Evolutionary conservation across 2,329 filamentous ascomycete genomes (phyloP), one percentile per base, ranked within the genome.

Genomic region (Nectriaceae sp.): DNA sequence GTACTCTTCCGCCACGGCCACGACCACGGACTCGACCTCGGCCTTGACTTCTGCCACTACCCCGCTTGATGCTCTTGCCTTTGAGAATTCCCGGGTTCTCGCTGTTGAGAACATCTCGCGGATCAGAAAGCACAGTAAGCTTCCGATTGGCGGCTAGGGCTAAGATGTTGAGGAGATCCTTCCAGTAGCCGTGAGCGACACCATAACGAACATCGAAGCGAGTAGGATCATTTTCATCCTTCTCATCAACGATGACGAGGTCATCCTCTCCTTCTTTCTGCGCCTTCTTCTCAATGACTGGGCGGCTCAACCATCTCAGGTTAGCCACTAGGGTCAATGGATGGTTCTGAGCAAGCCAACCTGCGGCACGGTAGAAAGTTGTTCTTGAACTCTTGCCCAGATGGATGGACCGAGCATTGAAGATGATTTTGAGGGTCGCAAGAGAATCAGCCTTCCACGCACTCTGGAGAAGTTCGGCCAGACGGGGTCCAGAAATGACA

Each of bases 121-220:
- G 74, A 21, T 77, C 55, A 2, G 67, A 66, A 11, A 72, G 58
- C 5, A 68, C 67, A 13, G 69, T 63, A 11, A 84, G 69, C 58
- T 76, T 67, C 19, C 70, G 66, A 42, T 79, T 75, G 20, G 71
- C 76, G 1, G 75, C 73, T 3, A 85, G 68, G 1, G 72, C 76
- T 0, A 84, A 68, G 3, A 84, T 69, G 54, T 84, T 84, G 3
- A 83, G 65, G 3, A 84, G 65, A 57, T 84, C 80, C 54, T 84
- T 84, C 79, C 80, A 85, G 64, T 84, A 84, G 0, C 82, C 80
- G 43, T 84, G 82, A 4, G 82, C 69, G 3, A 80, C 71, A 0
- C 76, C 75, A 31, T 78, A 62, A 39, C 65, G 64, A 15, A 78
- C 70, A 33, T 80, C 73, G 47, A 71, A 71, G 8, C 61, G 62